These are phyloP conservation scores for Verticillium alfalfae DNA, from an alignment of 2,329 filamentous ascomycete genomes.

Conservation along the genomic window DNA sequence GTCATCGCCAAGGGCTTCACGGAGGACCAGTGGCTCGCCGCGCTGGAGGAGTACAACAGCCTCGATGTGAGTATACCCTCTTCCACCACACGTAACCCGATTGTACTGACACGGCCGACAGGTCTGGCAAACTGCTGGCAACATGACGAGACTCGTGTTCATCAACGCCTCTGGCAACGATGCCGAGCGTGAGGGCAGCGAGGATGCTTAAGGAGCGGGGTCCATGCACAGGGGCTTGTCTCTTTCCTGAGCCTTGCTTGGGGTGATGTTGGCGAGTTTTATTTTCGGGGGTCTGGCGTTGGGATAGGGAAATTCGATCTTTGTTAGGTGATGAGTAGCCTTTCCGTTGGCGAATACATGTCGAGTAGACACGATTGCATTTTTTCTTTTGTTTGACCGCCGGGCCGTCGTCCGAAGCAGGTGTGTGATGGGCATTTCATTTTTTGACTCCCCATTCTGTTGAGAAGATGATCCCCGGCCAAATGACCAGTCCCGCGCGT, in stretches of 20 bases:
- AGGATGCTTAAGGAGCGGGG: neutral
- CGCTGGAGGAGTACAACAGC: conserved; percentile 82
- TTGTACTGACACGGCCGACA: conserved; percentile 36
- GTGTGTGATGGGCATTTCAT: too few species aligned
- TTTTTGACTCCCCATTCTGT: too few species aligned
- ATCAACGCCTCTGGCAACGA: conserved; percentile 40
- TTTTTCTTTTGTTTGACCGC: neutral
- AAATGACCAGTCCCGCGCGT: too few species aligned
- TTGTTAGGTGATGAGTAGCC: neutral
- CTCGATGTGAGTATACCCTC: conserved; percentile 69
- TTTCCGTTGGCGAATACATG: neutral
- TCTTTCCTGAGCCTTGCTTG: neutral
- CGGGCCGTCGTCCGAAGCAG: too few species aligned
- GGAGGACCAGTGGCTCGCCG: conserved; percentile 80
- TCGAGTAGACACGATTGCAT: neutral
- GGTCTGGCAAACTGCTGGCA: conserved; percentile 75
- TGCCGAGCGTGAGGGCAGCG: conserved; percentile 6
- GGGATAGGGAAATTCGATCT: neutral
- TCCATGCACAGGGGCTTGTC: neutral
- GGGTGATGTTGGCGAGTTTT: neutral
- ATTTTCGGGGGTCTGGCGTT: neutral
- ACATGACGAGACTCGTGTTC: conserved; percentile 66
- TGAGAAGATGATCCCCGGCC: too few species aligned
- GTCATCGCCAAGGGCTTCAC: conserved; percentile 97
- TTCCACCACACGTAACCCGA: neutral